Conservation (phyloP, 192 early-diverging fungal species). For the Entomortierella chlamydospora region DNA sequence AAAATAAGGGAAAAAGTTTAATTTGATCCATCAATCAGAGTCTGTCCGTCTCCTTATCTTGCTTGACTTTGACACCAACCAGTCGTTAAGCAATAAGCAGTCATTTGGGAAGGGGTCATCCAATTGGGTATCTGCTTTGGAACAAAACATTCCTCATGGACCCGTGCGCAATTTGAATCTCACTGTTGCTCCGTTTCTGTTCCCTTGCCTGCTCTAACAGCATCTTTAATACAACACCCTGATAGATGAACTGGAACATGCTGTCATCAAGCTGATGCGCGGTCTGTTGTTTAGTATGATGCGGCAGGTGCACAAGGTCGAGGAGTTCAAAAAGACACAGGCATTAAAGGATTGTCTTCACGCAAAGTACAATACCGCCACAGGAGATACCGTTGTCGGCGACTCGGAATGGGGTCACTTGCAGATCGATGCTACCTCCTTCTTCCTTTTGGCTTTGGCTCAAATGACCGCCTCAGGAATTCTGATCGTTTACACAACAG, state of each 20-base stretch:
- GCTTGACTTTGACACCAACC: too few species aligned
- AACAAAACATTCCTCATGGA: too few species aligned
- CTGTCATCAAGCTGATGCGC: slow-evolving; percentile 88
- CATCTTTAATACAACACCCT: too few species aligned
- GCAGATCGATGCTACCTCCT: slow-evolving; percentile 89
- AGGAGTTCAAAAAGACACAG: slow-evolving; percentile 87
- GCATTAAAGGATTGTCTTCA: slow-evolving; percentile 80
- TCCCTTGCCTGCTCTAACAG: background rate
- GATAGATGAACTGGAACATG: slow-evolving; percentile 86
- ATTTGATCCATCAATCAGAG: background rate
- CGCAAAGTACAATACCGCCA: slow-evolving; percentile 89
- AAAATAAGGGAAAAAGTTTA: background rate
- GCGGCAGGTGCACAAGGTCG: slow-evolving; percentile 85
- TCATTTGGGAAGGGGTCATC: too few species aligned
- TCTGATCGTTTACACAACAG: slow-evolving; percentile 81
- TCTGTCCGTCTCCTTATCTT: background rate
- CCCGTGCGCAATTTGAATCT: too few species aligned
- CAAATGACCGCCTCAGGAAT: slow-evolving; percentile 87
- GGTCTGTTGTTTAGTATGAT: slow-evolving; percentile 85
- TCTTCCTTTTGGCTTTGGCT: slow-evolving; percentile 82
- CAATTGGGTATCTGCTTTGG: too few species aligned
- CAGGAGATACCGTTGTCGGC: slow-evolving; percentile 86
- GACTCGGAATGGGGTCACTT: slow-evolving; percentile 90
- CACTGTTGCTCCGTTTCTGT: too few species aligned
- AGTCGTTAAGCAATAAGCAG: too few species aligned